phyloP scores from a whole-genome alignment of 257 asterid species.

The Salvia rosmarinus region DNA sequence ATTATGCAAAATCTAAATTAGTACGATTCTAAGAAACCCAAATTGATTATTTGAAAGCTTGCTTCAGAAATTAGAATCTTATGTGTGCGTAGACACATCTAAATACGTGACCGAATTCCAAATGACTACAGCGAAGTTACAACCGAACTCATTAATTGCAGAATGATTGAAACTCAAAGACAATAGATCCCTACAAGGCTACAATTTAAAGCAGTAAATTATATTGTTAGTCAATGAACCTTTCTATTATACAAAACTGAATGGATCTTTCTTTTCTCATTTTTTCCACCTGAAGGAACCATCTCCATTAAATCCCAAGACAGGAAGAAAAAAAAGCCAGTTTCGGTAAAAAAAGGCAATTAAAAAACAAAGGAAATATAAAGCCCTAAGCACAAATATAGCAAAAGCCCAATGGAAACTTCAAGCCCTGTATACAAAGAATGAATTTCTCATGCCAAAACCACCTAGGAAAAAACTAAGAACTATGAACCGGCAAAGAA shows the following conservation, averaged over 20 bases:
- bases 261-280: not conserved
- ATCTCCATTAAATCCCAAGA: not conserved
- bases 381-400: not conserved
- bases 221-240: not conserved
- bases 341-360: not conserved
- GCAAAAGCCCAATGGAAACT: constrained; percentile 12
- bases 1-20: not conserved
- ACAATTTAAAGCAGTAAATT: not conserved
- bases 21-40: constrained; percentile 2
- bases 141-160: not conserved
- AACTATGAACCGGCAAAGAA: not conserved
- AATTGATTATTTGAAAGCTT: not conserved
- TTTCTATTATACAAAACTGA: not conserved
- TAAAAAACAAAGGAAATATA: not conserved
- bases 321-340: not conserved
- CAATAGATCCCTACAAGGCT: not conserved
- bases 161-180: not conserved
- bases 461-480: not conserved
- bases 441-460: constrained; percentile 20
- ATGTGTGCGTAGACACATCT: not conserved
- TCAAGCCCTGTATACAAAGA: not conserved
- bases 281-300: not conserved
- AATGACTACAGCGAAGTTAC: not conserved
- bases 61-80: constrained; percentile 9
- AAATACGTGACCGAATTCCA: not conserved